Evolutionary conservation across 768 basidiomycete species (phyloP).

Genomic region (Tricholoma sp.): DNA sequence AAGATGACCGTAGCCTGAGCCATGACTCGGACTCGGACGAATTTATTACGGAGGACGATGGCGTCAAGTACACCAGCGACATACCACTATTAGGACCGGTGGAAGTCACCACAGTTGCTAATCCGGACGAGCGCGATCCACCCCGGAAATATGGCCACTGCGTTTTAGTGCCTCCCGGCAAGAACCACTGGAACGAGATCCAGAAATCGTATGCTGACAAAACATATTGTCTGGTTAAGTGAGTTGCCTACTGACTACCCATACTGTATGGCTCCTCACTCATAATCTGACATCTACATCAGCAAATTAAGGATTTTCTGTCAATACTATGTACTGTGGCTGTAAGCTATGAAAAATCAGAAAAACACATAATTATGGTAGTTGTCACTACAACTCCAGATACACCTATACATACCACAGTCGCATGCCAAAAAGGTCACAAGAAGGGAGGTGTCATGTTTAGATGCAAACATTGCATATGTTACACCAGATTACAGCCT

Average conservation of each 20-base stretch:
- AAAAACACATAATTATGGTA: too few relatives aligned
- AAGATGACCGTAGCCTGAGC: neutral
- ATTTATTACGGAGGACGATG: neutral
- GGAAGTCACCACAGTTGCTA: neutral
- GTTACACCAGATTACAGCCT: too few relatives aligned
- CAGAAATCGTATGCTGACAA: neutral
- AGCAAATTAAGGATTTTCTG: too few relatives aligned
- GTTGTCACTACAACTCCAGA: too few relatives aligned
- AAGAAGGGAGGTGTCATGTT: too few relatives aligned
- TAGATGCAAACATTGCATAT: too few relatives aligned
- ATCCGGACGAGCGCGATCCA: neutral
- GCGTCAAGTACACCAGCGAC: neutral
- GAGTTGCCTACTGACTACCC: neutral
- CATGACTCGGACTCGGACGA: neutral
- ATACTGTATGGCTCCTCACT: neutral
- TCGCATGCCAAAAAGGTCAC: too few relatives aligned
- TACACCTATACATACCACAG: too few relatives aligned
- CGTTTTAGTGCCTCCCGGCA: neutral
- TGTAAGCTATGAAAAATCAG: too few relatives aligned
- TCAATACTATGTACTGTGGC: too few relatives aligned
- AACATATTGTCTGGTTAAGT: neutral
- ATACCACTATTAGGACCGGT: neutral
- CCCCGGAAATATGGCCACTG: neutral
- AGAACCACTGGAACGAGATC: neutral
- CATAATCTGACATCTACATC: neutral